phyloP scores from a whole-genome alignment of 1,284 basidiomycete species.

The Cryptococcus maquisensis region DNA sequence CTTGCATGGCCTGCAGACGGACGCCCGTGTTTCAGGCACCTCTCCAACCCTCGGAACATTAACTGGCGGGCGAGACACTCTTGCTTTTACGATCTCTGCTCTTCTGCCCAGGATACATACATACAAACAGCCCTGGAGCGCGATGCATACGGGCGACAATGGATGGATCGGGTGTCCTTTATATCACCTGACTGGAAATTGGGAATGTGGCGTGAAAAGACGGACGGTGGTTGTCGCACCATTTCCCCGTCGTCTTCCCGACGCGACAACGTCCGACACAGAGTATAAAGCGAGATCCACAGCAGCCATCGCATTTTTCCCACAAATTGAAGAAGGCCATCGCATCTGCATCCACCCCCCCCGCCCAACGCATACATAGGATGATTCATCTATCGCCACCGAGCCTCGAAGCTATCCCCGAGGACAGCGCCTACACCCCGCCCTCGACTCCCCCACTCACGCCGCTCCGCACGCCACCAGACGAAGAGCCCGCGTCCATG shows the following conservation, averaged over 20 bases:
- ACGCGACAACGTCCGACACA: neutral
- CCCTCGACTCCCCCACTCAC: neutral
- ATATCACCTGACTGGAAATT: neutral
- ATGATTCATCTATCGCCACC: neutral
- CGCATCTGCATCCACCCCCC: neutral
- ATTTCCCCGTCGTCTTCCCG: neutral
- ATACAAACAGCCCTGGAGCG: no score
- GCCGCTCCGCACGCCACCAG: neutral
- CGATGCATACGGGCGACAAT: no score
- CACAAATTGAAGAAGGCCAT: neutral
- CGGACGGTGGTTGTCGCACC: neutral
- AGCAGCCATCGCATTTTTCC: neutral
- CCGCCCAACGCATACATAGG: neutral
- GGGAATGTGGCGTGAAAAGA: neutral
- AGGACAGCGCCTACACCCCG: neutral
- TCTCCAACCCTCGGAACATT: neutral
- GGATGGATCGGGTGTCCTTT: neutral
- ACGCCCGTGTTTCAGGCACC: neutral
- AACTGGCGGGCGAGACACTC: no score
- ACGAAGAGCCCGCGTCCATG: no score
- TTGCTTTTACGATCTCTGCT: neutral
- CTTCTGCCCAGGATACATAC: neutral
- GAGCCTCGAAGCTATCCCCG: conserved; percentile 3
- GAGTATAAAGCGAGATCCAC: neutral
- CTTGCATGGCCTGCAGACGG: neutral